phyloP scores from a whole-genome alignment of 768 basidiomycete species.

The Pisolithus marmoratus region DNA sequence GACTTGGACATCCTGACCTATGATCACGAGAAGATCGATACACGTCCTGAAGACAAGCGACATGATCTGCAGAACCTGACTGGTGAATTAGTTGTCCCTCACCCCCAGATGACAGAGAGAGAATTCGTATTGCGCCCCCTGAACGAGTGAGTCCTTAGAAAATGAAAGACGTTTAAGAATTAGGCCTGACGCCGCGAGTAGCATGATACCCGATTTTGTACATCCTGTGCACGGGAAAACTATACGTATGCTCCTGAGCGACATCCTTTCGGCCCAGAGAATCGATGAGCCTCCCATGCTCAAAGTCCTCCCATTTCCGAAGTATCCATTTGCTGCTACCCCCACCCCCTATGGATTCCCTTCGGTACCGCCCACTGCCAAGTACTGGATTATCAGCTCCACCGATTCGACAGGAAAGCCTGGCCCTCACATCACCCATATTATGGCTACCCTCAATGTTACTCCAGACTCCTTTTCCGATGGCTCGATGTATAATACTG shows the following conservation, averaged over 20 bases:
- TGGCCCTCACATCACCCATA: constrained; percentile 41
- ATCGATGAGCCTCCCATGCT: constrained; percentile 45
- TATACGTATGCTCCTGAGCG: constrained; percentile 40
- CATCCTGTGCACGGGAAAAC: constrained; percentile 56
- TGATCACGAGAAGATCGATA: constrained; percentile 54
- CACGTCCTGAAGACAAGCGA: constrained; percentile 37
- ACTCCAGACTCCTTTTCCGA: constrained; percentile 98
- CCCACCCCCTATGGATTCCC: constrained; percentile 4
- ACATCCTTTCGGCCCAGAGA: constrained; percentile 29
- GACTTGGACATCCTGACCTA: constrained; percentile 88
- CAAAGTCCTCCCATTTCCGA: constrained; percentile 73
- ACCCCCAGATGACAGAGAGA: constrained; percentile 72
- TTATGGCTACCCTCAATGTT: constrained; percentile 91
- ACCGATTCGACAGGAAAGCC: constrained; percentile 8
- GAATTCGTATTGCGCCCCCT: constrained; percentile 91
- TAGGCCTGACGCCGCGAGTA: constrained; percentile 22
- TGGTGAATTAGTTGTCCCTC: constrained; percentile 78
- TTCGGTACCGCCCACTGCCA: constrained; percentile 15
- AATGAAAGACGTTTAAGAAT: not conserved
- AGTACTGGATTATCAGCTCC: constrained; percentile 21
- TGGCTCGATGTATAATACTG: constrained; percentile 52
- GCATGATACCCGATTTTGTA: constrained; percentile 71
- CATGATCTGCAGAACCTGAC: constrained; percentile 64
- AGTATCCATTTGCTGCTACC: constrained; percentile 34
- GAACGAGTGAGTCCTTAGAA: constrained; percentile 55